Base-by-base conservation (phyloP, 768 basidiomycete species). In the Amylocystis lapponica region DNA sequence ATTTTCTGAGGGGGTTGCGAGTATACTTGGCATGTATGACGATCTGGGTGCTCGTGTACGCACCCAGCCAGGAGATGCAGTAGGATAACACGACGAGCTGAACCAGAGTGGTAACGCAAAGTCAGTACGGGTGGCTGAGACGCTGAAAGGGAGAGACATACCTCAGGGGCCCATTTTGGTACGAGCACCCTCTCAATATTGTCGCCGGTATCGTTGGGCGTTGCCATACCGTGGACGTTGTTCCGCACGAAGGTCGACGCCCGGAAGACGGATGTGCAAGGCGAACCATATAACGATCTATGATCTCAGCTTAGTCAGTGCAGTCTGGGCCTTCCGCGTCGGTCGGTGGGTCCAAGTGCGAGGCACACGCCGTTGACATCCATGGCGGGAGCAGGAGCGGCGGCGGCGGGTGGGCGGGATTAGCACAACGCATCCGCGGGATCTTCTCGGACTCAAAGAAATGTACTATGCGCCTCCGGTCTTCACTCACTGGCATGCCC, bases 11-110 rank as follows among this genome's bases (percentile, higher is more conserved):
- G 14, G 30, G 14, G 19, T 39, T 48, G 17, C 53, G 50, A 11
- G 54, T 51, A 39, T 60, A 60, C 38, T 60, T 60, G 35, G 59
- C 56, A 37, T 60, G 59, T 7, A 60, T 58, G 49, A 58, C 45
- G 37, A 60, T 54, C 34, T 60, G 59, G 0, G 56, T 60, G 51
- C 56, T 56, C 16, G 59, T 60, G 40, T 60, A 60, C 23, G 59
- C 56, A 31, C 59, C 59, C 1, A 60, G 48, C 59, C 59, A 60
- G 0, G 59, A 60, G 36, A 60, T 56, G 33, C 50, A 47, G 44
- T 53, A 60, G 25, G 59, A 60, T 16, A 60, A 49, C 16, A 46
- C 50, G 27, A 60, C 47, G 39, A 60, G 53, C 58, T 60, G 46
- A 16, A 19, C 11, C 14, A 10, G 34, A 26, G 20, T 5, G 12